These are phyloP conservation scores for Diaporthe australafricana DNA, from an alignment of 2,329 filamentous ascomycete genomes.

Conservation along the genomic window DNA sequence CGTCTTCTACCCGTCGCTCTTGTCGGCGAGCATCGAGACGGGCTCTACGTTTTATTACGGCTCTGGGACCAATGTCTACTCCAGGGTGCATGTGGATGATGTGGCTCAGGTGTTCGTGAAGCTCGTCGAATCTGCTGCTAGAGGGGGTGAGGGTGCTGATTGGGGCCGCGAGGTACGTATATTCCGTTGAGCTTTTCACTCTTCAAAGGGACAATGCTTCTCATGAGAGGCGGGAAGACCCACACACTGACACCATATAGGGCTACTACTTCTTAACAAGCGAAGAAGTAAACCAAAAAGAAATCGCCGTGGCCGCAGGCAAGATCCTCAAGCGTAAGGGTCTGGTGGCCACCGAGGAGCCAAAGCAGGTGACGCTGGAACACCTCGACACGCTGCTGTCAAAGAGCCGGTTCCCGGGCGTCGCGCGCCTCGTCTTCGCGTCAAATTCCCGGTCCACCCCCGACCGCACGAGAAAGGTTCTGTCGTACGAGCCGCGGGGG, in stretches of 20 bases:
- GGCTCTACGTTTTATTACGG: not conserved
- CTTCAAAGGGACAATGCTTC: not conserved
- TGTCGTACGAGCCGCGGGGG: not conserved
- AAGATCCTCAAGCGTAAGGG: not conserved
- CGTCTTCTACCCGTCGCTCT: not conserved
- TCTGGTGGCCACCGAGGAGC: not conserved
- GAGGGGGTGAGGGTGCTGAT: not conserved
- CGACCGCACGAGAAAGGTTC: not conserved
- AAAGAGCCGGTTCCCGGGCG: not conserved
- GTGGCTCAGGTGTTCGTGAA: not conserved
- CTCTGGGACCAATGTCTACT: not conserved
- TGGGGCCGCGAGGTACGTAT: constrained; percentile 1
- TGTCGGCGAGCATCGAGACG: not conserved
- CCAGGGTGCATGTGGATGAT: not conserved
- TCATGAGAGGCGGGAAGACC: not conserved
- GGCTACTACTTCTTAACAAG: not conserved
- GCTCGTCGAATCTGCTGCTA: not conserved
- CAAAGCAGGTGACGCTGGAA: not conserved
- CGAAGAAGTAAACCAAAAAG: not conserved
- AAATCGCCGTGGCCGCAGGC: not conserved
- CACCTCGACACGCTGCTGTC: not conserved
- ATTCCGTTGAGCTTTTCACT: not conserved
- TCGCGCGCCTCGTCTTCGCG: not conserved
- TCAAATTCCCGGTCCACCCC: constrained; percentile 2
- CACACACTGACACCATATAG: not conserved